Evolutionary conservation across 441 rosid genomes (phyloP), one percentile per base, ranked within the genome.

Genomic region (Populus hybrid): DNA sequence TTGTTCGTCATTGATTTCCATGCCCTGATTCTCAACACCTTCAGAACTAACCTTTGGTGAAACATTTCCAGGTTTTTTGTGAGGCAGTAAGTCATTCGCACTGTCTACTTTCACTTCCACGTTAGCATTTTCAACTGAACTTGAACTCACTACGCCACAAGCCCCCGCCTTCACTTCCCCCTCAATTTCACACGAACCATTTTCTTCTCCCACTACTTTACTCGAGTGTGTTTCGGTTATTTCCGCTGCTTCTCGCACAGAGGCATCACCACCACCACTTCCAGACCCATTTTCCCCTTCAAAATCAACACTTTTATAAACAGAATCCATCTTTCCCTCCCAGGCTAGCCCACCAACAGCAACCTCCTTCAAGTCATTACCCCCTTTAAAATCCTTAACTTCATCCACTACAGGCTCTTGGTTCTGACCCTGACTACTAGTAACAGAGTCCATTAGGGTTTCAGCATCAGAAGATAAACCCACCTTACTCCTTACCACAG

Each of bases 371-470:
- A 24, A 32, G 46, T 46, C 77, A 74, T 57, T 67, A 6, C 12
- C 80, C 66, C 76, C 75, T 67, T 61, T 67, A 76, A 53, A 61
- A 20, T 77, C 81, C 71, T 69, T 30, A 67, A 64, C 80, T 35
- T 23, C 21, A 72, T 75, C 86, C 24, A 26, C 81, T 20, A 50
- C 75, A 35, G 69, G 36, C 80, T 68, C 81, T 28, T 11, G 73
- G 34, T 16, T 38, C 80, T 74, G 67, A 76, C 50, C 82, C 76
- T 64, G 73, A 84, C 74, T 63, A 46, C 5, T 16, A 14, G 36
- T 77, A 69, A 68, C 75, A 20, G 79, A 68, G 57, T 78, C 82
- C 69, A 38, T 70, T 86, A 85, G 82, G 87, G 86, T 83, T 88
- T 83, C 77, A 23, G 84, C 68, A 70, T 73, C 78, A 28, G 11